A percentile compares a stretch with the other conserved stretches of the same genome.
Evolutionary conservation across 2,329 filamentous ascomycete species (phyloP).

Genomic region (Claviceps citrina): DNA sequence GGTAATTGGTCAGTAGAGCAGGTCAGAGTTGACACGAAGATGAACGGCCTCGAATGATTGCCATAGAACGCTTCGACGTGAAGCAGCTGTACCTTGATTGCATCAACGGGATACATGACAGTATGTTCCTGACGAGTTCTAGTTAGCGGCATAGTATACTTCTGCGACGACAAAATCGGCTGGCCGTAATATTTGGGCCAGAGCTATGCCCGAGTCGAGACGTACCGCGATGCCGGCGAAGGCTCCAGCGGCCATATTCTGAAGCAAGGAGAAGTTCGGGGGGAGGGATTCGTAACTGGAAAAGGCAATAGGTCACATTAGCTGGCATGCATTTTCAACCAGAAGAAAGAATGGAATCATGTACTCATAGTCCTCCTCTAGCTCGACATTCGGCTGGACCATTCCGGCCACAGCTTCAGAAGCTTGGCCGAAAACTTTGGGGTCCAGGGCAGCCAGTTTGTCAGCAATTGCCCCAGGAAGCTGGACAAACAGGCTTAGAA

Average conservation of each 20-base stretch:
- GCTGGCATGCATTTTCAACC: neutral
- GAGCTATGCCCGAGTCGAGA: slow-evolving; percentile 2
- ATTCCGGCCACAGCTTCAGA: slow-evolving; percentile 53
- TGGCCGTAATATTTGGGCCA: neutral
- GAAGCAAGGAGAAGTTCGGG: slow-evolving; percentile 80
- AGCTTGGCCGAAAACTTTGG: slow-evolving; percentile 45
- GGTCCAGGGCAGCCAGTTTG: slow-evolving; percentile 49
- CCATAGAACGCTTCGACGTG: neutral
- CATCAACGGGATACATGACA: slow-evolving; percentile 97
- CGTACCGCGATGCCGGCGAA: slow-evolving; percentile 91
- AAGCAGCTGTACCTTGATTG: slow-evolving; percentile 62
- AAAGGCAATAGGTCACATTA: neutral
- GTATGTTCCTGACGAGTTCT: slow-evolving; percentile 63
- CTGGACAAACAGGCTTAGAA: neutral
- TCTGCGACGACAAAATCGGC: neutral
- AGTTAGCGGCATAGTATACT: slow-evolving; percentile 1
- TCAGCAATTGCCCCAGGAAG: slow-evolving; percentile 9
- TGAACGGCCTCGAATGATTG: neutral
- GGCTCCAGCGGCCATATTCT: slow-evolving; percentile 92
- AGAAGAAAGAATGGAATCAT: slow-evolving; percentile 10
- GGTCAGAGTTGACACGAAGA: neutral
- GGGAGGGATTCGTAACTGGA: slow-evolving; percentile 81
- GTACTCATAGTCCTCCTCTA: slow-evolving; percentile 52
- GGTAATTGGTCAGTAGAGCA: slow-evolving; percentile 10
- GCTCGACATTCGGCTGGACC: slow-evolving; percentile 51